These are phyloP conservation scores for Aureobasidium subglaciale DNA, from an alignment of 2,329 filamentous ascomycete species.

Conservation along the genomic window DNA sequence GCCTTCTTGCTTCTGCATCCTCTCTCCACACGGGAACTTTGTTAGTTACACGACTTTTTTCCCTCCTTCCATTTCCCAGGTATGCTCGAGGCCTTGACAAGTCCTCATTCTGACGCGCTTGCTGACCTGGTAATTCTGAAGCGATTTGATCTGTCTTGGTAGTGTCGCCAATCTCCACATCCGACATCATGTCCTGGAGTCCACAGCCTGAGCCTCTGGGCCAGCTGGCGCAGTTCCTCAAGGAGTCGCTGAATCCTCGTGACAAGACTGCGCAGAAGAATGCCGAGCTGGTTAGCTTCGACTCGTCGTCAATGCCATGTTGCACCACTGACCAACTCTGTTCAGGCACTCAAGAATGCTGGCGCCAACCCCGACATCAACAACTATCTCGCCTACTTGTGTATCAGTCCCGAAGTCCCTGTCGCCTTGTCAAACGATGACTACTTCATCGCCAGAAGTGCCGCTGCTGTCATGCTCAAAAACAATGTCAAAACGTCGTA, in stretches of 20 bases:
- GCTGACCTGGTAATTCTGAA: background rate
- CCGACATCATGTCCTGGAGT: slow-evolving; percentile 75
- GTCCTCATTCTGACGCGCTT: background rate
- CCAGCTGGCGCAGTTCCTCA: slow-evolving; percentile 83
- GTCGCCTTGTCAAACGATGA: slow-evolving; percentile 52
- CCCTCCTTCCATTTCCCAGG: background rate
- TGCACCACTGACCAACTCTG: background rate
- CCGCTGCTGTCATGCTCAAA: slow-evolving; percentile 90
- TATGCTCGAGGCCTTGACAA: background rate
- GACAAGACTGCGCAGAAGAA: slow-evolving; percentile 77
- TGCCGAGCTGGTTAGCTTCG: slow-evolving; percentile 66
- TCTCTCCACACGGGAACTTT: slow-evolving; percentile 1
- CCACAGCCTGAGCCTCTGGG: slow-evolving; percentile 77
- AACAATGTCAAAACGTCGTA: slow-evolving; percentile 77
- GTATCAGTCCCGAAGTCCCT: slow-evolving; percentile 62
- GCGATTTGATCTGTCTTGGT: background rate
- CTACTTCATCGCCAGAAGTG: slow-evolving; percentile 72
- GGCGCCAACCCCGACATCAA: slow-evolving; percentile 86
- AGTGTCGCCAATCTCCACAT: background rate
- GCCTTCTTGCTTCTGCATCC: background rate
- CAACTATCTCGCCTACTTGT: slow-evolving; percentile 91
- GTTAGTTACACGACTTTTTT: slow-evolving; percentile 9
- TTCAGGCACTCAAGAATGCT: slow-evolving; percentile 85
- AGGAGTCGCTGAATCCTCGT: slow-evolving; percentile 82
- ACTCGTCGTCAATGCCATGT: background rate